phyloP scores from a whole-genome alignment of 1,284 basidiomycete species.

The Pulveroboletus sp. region DNA sequence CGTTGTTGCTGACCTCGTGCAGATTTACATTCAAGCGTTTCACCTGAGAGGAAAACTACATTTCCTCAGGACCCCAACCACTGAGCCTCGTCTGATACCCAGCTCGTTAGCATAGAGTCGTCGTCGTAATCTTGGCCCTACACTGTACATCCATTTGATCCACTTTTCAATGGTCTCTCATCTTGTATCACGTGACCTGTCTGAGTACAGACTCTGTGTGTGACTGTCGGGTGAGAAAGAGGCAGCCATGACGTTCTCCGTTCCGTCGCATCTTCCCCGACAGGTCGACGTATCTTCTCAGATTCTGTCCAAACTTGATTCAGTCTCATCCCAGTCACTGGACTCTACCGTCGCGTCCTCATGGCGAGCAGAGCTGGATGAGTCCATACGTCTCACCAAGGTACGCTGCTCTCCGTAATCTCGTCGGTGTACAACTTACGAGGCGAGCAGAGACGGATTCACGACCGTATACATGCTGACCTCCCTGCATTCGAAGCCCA shows the following conservation, averaged over 20 bases:
- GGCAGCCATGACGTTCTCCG: constrained; percentile 60
- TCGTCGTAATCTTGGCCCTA: constrained; percentile 25
- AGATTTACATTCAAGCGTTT: constrained; percentile 85
- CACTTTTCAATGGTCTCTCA: background rate
- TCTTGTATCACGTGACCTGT: constrained; percentile 18
- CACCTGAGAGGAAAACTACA: constrained; percentile 35
- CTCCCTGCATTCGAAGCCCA: constrained; percentile 62
- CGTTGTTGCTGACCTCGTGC: constrained; percentile 7
- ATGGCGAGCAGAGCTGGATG: constrained; percentile 70
- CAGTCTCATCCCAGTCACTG: constrained; percentile 52
- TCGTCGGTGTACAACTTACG: background rate
- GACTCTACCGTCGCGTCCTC: constrained; percentile 55
- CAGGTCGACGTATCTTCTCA: constrained; percentile 61
- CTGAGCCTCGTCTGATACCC: constrained; percentile 21
- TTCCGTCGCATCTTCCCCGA: constrained; percentile 67
- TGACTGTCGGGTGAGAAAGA: background rate
- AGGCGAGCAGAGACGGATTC: constrained; percentile 50
- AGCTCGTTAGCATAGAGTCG: constrained; percentile 27
- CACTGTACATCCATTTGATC: constrained; percentile 13
- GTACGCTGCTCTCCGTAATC: constrained; percentile 34
- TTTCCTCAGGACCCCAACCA: background rate
- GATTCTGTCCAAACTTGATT: constrained; percentile 65
- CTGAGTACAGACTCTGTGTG: background rate
- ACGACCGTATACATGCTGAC: constrained; percentile 63
- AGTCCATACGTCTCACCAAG: constrained; percentile 63